phyloP scores from a whole-genome alignment of 768 basidiomycete species.

The Pleurotus pulmonarius region DNA sequence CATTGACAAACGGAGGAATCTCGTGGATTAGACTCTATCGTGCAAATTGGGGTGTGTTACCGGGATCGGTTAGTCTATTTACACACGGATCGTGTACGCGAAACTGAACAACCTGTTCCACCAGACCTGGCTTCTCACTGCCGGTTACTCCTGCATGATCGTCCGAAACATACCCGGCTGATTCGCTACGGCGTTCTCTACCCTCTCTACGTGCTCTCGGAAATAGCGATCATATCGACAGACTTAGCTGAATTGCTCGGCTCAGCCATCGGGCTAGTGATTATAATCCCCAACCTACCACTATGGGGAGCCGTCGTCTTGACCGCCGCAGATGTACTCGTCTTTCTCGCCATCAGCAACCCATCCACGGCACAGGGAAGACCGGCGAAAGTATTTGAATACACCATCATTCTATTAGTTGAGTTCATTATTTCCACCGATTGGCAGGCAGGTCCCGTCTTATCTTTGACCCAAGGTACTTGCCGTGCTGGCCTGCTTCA shows the following conservation, averaged over 20 bases:
- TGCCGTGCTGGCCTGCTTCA: constrained; percentile 64
- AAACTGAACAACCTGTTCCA: neutral
- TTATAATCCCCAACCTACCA: constrained; percentile 56
- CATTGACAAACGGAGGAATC: neutral
- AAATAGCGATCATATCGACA: constrained; percentile 63
- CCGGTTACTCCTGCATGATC: constrained; percentile 50
- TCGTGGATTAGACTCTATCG: constrained; percentile 51
- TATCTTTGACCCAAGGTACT: constrained; percentile 36
- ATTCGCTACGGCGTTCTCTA: constrained; percentile 48
- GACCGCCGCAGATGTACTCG: constrained; percentile 55
- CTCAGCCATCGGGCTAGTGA: constrained; percentile 64
- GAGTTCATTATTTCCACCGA: constrained; percentile 15
- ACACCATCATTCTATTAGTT: constrained; percentile 49
- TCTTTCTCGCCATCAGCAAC: constrained; percentile 60
- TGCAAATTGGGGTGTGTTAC: constrained; percentile 1
- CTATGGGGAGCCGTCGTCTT: constrained; percentile 54
- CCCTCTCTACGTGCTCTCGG: constrained; percentile 50
- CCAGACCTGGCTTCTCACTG: constrained; percentile 60
- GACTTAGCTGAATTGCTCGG: constrained; percentile 70
- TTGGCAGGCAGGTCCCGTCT: constrained; percentile 6
- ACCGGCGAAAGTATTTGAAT: constrained; percentile 59
- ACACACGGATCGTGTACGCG: neutral
- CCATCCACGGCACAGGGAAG: constrained; percentile 46
- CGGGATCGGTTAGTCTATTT: neutral
- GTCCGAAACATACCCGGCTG: constrained; percentile 42